Base-by-base conservation (phyloP, 257 asterid species). In the Petrea volubilis region DNA sequence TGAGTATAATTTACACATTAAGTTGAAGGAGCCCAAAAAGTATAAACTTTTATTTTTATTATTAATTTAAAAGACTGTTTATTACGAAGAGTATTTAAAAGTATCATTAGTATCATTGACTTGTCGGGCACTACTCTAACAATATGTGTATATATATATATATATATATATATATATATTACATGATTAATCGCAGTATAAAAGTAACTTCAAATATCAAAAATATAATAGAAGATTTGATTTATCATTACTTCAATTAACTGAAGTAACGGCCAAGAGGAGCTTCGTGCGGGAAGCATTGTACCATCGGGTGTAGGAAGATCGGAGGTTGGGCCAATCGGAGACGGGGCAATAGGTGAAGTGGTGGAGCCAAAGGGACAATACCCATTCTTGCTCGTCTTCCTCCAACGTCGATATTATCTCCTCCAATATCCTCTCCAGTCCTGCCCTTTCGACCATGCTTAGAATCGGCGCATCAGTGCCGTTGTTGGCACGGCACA, bases 361-460 rank as follows among this genome's bases (percentile, higher is more conserved):
- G 74, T 93, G 95, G 72, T 93, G 96, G 58, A 93, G 91, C 98
- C 98, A 93, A 7, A 89, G 87, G 33, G 97, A 86, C 66, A 93
- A 61, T 12, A 93, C 96, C 36, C 72, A 80, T 59, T 93, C 98
- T 75, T 91, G 98, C 84, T 93, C 97, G 38, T 77, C 85, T n/a
- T 75, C 78, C n/a, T 79, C 80, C 72, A 93, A 74, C 1, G 83
- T 66, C 56, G 77, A 79, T 14, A 91, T 91, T 36, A 86, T 81
- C 66, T 81, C 87, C 56, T 86, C 98, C 77, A 93, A 4, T 52
- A 72, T 72, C 60, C 52, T 77, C 67, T 93, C 97, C 21, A 91
- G 67, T 79, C 88, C 95, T n/a, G 85, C 85, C 81, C 93, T 87
- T 72, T 87, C 92, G 1, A 67, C 77, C 13, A 76, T 70, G 58